Evolutionary conservation across 2,329 filamentous ascomycete genomes (phyloP).

Genomic region (Ophiocordyceps sinensis): DNA sequence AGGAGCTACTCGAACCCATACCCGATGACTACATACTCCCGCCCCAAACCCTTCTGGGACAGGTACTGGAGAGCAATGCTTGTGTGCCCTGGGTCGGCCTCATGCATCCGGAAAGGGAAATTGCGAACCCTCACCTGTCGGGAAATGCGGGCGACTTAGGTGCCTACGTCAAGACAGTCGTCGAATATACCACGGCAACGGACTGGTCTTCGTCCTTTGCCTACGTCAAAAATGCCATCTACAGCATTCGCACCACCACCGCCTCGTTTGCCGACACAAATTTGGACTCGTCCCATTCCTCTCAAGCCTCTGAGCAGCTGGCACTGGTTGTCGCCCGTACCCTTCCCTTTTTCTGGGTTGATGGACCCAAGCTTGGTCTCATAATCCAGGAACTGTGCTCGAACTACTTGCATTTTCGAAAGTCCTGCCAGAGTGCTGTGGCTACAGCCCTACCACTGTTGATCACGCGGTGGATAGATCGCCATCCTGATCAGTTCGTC

Average conservation of each 20-base stretch:
- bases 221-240: constrained; percentile 38
- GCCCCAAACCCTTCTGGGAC: constrained; percentile 41
- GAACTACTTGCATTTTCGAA: constrained; percentile 51
- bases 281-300: constrained; percentile 18
- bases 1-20: constrained; percentile 41
- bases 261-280: constrained; percentile 21
- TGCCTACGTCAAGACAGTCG: constrained; percentile 36
- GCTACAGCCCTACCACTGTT: constrained; percentile 47
- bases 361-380: constrained; percentile 43
- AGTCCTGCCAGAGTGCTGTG: constrained; percentile 47
- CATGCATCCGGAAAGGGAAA: not conserved
- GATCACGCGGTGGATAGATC: constrained; percentile 51
- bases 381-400: constrained; percentile 53
- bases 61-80: constrained; percentile 23
- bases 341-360: constrained; percentile 50
- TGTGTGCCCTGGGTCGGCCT: not conserved
- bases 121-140: not conserved
- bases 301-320: constrained; percentile 34
- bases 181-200: constrained; percentile 51
- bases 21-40: constrained; percentile 42
- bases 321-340: constrained; percentile 42
- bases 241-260: constrained; percentile 31
- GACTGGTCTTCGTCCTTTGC: constrained; percentile 48
- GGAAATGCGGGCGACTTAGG: constrained; percentile 29
- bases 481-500: constrained; percentile 50